Evolutionary conservation across 176 grass and related monocot species (phyloP).

Genomic region (Lolium rigidum): DNA sequence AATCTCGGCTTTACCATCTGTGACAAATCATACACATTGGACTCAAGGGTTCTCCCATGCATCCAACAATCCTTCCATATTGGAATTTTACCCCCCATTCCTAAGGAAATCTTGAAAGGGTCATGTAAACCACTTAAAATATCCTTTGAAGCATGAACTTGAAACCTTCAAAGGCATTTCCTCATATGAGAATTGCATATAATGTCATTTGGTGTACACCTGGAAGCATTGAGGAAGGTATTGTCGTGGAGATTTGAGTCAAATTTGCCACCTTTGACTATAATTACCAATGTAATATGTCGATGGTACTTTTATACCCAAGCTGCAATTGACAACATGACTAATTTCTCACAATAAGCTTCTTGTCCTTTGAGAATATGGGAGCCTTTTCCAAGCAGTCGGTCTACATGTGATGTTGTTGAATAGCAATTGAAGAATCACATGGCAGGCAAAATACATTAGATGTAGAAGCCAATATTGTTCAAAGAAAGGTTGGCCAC

Average conservation of each 20-base stretch:
- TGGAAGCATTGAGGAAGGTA: neutral
- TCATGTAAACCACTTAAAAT: neutral
- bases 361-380: neutral
- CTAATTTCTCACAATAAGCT: neutral
- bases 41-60: neutral
- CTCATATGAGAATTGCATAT: too few species aligned
- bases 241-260: too few species aligned
- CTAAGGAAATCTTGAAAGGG: neutral
- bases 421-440: neutral
- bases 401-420: neutral
- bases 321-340: neutral
- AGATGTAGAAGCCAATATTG: neutral
- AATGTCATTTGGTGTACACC: neutral
- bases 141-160: neutral
- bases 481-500: neutral
- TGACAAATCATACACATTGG: neutral
- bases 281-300: neutral
- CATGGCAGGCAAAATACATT: neutral
- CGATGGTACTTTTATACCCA: neutral
- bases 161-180: neutral
- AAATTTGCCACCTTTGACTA: neutral
- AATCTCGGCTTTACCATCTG: neutral
- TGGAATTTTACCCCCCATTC: neutral
- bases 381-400: neutral
- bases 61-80: neutral